These are phyloP conservation scores for Tetraselmis chui DNA, from an alignment of 139 green algal genomes.

Conservation along the genomic window DNA sequence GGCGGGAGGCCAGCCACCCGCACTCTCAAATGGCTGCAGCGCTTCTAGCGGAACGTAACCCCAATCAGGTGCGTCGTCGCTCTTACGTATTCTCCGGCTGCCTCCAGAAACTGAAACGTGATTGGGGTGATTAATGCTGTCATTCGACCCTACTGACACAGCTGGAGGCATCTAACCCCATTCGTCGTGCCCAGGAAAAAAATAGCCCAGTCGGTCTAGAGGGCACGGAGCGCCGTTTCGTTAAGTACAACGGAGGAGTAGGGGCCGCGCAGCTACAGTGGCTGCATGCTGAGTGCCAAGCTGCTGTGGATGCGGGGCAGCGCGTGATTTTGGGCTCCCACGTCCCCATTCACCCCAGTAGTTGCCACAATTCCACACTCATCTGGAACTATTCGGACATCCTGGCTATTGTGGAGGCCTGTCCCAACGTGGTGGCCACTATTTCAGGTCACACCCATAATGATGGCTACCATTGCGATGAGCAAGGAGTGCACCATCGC, in stretches of 20 bases:
- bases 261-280: conserved; percentile 63
- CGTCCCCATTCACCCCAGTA: conserved; percentile 36
- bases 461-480: conserved; percentile 2
- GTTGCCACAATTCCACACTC: conserved; percentile 40
- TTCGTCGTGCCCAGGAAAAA: conserved; percentile 47
- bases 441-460: conserved; percentile 9
- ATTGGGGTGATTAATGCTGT: too few relatives aligned
- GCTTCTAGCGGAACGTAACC: conserved; percentile 47
- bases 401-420: neutral
- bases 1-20: conserved; percentile 41
- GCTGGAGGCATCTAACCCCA: too few relatives aligned
- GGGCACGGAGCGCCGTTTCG: conserved; percentile 56
- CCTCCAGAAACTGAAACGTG: too few relatives aligned
- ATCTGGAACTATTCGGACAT: conserved; percentile 62
- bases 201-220: conserved; percentile 51
- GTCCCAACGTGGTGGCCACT: neutral
- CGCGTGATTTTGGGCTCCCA: conserved; percentile 44
- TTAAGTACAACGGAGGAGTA: conserved; percentile 72
- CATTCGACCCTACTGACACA: too few relatives aligned
- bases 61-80: conserved; percentile 39
- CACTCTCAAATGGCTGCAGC: conserved; percentile 37
- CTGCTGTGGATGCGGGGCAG: conserved; percentile 18
- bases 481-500: conserved; percentile 1
- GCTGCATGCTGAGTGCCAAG: conserved; percentile 41
- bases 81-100: too few relatives aligned